These are phyloP conservation scores for Micractinium conductrix DNA, from an alignment of 139 green algal species.

Conservation along the genomic window DNA sequence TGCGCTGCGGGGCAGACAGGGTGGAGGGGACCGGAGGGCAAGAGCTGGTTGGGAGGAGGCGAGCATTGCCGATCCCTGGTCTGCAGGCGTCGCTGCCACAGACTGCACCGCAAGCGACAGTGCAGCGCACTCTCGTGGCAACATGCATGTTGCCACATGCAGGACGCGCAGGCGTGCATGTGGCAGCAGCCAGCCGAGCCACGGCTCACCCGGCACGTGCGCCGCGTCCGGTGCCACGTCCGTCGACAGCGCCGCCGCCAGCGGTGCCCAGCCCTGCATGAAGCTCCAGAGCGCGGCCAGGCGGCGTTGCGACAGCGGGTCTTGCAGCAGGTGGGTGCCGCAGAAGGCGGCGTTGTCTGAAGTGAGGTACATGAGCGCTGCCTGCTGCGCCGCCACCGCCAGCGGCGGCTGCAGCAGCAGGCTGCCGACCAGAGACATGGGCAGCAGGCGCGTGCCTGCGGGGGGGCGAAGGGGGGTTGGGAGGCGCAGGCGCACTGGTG, in stretches of 20 bases:
- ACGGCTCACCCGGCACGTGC: not conserved
- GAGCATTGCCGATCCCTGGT: not conserved
- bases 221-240: not conserved
- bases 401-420: not conserved
- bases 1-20: not conserved
- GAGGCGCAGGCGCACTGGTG: too few relatives aligned
- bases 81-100: too few relatives aligned
- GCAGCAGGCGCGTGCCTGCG: constrained; percentile 14
- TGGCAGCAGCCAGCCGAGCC: too few relatives aligned
- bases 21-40: not conserved
- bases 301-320: not conserved
- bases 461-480: not conserved
- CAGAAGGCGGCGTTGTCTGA: constrained; percentile 3
- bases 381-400: constrained; percentile 12
- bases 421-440: not conserved
- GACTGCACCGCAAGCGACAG: too few relatives aligned
- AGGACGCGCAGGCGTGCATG: too few relatives aligned
- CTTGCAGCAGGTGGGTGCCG: not conserved
- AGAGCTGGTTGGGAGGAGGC: not conserved
- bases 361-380: not conserved
- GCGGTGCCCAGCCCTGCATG: not conserved
- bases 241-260: not conserved
- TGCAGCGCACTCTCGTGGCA: too few relatives aligned
- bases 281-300: not conserved
- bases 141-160: too few relatives aligned